Evolutionary conservation across 2,329 filamentous ascomycete genomes (phyloP).

Genomic region (Fusarium pseudocircinatum): DNA sequence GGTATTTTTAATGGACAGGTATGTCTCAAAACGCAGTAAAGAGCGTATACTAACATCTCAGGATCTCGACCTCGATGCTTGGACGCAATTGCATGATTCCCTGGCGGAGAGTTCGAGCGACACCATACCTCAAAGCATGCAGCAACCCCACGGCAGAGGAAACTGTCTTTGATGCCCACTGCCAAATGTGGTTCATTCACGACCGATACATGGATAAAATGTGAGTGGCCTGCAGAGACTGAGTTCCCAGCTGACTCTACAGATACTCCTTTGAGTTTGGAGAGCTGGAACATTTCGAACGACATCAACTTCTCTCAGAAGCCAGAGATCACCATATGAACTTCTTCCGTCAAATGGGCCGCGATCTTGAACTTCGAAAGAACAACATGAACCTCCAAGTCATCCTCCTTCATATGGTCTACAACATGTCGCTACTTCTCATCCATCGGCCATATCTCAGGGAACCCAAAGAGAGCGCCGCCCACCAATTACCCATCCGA

Average conservation of each 20-base stretch:
- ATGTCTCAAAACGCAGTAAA: fast-evolving
- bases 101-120: not conserved
- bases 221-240: not conserved
- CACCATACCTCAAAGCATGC: not conserved
- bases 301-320: not conserved
- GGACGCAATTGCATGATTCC: not conserved
- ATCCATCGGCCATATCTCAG: not conserved
- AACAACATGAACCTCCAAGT: not conserved
- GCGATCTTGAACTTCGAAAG: not conserved
- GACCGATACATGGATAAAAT: not conserved
- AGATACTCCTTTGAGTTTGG: not conserved
- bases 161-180: not conserved
- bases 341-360: not conserved
- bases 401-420: not conserved
- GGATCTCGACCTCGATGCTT: not conserved
- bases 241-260: not conserved
- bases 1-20: not conserved
- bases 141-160: not conserved
- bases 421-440: not conserved
- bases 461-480: not conserved
- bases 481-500: not conserved
- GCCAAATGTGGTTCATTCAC: not conserved
- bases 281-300: not conserved
- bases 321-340: not conserved
- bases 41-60: not conserved